Evolutionary conservation across 1,284 basidiomycete species (phyloP).

Genomic region (Leccinum laetum): DNA sequence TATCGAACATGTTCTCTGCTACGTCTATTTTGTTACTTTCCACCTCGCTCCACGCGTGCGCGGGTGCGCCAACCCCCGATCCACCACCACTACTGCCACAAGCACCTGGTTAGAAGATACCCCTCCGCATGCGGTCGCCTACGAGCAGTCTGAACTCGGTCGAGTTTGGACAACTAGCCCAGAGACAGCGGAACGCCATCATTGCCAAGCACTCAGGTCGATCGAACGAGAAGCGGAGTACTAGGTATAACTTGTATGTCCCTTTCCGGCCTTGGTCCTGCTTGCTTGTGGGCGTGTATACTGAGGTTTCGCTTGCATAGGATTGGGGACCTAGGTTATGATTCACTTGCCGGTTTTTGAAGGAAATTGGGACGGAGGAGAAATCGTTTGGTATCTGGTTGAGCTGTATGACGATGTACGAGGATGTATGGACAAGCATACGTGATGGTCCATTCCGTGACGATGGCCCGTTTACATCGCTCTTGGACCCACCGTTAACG

Average conservation of each 20-base stretch:
- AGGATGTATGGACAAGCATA: constrained; percentile 40
- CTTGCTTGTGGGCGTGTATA: background rate
- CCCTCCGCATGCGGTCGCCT: too few species aligned
- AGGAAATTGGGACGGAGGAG: constrained; percentile 61
- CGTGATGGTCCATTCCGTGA: constrained; percentile 11
- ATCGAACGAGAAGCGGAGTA: too few species aligned
- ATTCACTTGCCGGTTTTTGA: constrained; percentile 45
- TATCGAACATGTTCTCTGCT: constrained; percentile 9
- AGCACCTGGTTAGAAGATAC: constrained; percentile 6
- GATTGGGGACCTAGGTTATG: constrained; percentile 25
- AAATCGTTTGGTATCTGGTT: constrained; percentile 71
- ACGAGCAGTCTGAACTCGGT: too few species aligned
- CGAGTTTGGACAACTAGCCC: too few species aligned
- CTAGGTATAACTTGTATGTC: too few species aligned
- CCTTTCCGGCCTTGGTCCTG: background rate
- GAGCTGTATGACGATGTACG: constrained; percentile 59
- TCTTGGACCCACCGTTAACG: constrained; percentile 19
- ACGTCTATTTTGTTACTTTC: constrained; percentile 16
- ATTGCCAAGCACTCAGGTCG: too few species aligned
- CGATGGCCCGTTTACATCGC: constrained; percentile 14
- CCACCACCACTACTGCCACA: background rate
- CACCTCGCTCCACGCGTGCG: constrained; percentile 8
- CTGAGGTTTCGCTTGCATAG: constrained; percentile 17
- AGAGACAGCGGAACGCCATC: too few species aligned
- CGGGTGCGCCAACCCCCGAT: constrained; percentile 16